phyloP scores from a whole-genome alignment of 2,329 filamentous ascomycete species.

The Diplodia corticola region DNA sequence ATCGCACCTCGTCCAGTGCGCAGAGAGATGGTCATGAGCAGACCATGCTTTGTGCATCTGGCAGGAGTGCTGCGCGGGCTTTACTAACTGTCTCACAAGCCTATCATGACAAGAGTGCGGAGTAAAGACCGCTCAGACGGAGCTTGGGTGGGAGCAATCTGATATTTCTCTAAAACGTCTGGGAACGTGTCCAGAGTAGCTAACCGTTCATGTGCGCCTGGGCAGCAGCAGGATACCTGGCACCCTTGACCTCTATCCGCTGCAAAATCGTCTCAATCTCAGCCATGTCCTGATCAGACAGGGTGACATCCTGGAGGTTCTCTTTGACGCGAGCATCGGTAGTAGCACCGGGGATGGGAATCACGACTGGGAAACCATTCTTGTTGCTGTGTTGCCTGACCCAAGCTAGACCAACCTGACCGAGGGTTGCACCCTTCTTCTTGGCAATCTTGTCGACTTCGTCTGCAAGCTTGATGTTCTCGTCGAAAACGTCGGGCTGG shows the following conservation, averaged over 20 bases:
- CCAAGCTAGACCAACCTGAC: slow-evolving; percentile 69
- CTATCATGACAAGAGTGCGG: too few relatives aligned
- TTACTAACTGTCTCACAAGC: too few relatives aligned
- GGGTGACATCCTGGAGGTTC: slow-evolving; percentile 51
- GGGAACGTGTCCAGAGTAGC: too few relatives aligned
- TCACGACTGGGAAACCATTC: slow-evolving; percentile 58
- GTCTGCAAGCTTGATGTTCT: slow-evolving; percentile 64
- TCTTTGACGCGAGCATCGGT: slow-evolving; percentile 59
- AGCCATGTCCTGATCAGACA: slow-evolving; percentile 51
- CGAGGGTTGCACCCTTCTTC: slow-evolving; percentile 59
- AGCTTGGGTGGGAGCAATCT: too few relatives aligned
- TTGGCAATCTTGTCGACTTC: slow-evolving; percentile 61
- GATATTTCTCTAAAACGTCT: too few relatives aligned
- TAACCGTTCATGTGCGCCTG: slow-evolving; percentile 24
- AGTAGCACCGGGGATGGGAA: slow-evolving; percentile 68
- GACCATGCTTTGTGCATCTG: too few relatives aligned
- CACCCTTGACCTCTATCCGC: slow-evolving; percentile 46
- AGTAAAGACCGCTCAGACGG: too few relatives aligned
- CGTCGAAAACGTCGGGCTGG: slow-evolving; percentile 62
- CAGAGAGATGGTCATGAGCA: too few relatives aligned
- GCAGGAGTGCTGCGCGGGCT: too few relatives aligned
- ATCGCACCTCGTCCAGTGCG: too few relatives aligned
- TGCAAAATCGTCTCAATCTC: slow-evolving; percentile 55
- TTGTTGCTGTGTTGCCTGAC: slow-evolving; percentile 50
- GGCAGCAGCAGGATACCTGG: slow-evolving; percentile 37